These are phyloP conservation scores for Cercospora beticola DNA, from an alignment of 2,329 filamentous ascomycete genomes.

Conservation along the genomic window DNA sequence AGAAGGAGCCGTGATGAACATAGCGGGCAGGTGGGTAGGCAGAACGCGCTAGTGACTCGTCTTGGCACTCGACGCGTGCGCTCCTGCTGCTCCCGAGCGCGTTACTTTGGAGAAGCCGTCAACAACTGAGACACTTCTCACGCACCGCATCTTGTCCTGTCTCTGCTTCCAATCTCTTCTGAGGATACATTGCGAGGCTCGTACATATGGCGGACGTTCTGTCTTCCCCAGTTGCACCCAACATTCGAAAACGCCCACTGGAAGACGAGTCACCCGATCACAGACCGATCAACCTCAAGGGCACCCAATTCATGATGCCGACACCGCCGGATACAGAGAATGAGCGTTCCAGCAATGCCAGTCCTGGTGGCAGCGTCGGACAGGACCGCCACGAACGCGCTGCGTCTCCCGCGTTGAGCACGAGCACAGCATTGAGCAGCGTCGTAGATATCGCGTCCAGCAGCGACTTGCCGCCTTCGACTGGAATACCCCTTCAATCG, in stretches of 20 bases:
- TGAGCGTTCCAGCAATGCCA: constrained; percentile 32
- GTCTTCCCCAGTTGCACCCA: constrained; percentile 31
- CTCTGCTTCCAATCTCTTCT: background rate
- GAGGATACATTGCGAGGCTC: background rate
- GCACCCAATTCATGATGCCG: constrained; percentile 38
- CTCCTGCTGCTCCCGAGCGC: constrained; percentile 3
- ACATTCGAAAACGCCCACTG: constrained; percentile 31
- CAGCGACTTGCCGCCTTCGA: constrained; percentile 14
- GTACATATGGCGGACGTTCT: constrained; percentile 35
- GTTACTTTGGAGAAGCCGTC: constrained; percentile 4
- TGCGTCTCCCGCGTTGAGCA: constrained; percentile 35
- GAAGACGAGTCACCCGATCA: constrained; percentile 28
- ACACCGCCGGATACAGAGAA: constrained; percentile 37
- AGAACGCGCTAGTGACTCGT: constrained; percentile 8
- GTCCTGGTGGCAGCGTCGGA: constrained; percentile 24
- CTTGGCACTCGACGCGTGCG: constrained; percentile 13
- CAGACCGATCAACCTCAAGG: constrained; percentile 37
- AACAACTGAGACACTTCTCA: constrained; percentile 2
- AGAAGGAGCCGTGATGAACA: background rate
- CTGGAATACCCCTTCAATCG: constrained; percentile 13
- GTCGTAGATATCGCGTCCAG: constrained; percentile 28
- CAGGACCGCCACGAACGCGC: constrained; percentile 21
- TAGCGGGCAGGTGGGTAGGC: background rate
- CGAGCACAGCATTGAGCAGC: constrained; percentile 37
- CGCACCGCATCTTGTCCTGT: background rate